A percentile compares a stretch with the other conserved stretches of the same genome.
Evolutionary conservation across 345 rosid species (phyloP).

Genomic region (Eucalyptus polybractea): DNA sequence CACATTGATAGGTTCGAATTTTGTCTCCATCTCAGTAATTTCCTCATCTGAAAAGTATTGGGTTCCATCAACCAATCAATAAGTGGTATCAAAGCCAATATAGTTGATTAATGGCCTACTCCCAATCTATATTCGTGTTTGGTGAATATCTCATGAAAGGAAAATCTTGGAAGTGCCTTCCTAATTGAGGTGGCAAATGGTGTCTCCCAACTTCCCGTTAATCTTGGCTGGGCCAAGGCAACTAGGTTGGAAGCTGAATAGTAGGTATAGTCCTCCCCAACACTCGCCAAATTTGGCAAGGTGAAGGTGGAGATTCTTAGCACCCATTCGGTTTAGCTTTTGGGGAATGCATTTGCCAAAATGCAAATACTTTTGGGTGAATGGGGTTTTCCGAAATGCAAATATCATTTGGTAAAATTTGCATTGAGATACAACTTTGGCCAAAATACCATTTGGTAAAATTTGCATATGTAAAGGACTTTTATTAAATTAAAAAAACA

Average conservation of each 20-base stretch:
- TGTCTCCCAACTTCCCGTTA: neutral
- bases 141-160: neutral
- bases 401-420: too few relatives aligned
- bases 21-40: neutral
- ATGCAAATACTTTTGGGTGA: too few relatives aligned
- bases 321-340: rapidly evolving
- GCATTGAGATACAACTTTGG: too few relatives aligned
- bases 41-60: neutral
- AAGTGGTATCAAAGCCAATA: neutral
- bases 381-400: too few relatives aligned
- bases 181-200: neutral
- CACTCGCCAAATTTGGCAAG: neutral
- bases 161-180: neutral
- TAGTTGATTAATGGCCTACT: neutral
- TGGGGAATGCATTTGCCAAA: too few relatives aligned
- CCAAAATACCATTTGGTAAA: too few relatives aligned
- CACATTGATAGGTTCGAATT: neutral
- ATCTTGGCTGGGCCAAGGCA: neutral
- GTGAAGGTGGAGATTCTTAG: neutral
- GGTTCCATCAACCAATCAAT: neutral
- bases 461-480: too few relatives aligned
- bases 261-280: neutral
- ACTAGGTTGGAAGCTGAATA: neutral
- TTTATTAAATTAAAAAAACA: too few relatives aligned
- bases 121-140: neutral